These are phyloP conservation scores for Nemania sp. DNA, from an alignment of 2,329 filamentous ascomycete species.

Conservation along the genomic window DNA sequence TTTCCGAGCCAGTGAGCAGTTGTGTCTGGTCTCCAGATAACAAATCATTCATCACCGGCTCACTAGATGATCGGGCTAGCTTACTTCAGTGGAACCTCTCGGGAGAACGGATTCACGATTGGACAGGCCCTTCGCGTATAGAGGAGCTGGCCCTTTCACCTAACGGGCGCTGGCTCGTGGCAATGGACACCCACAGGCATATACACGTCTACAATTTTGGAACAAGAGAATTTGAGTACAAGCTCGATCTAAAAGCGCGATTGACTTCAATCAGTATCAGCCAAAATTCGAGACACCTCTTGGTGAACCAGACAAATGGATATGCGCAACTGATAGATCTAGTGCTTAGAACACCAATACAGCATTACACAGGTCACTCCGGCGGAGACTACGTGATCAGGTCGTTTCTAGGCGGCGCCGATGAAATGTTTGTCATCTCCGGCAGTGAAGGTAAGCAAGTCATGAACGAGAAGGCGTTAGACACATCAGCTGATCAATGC, in stretches of 20 bases:
- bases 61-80: slow-evolving; percentile 67
- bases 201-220: slow-evolving; percentile 81
- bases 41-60: slow-evolving; percentile 76
- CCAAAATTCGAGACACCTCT: slow-evolving; percentile 75
- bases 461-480: background rate
- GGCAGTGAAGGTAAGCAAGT: slow-evolving; percentile 77
- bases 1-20: slow-evolving; percentile 82
- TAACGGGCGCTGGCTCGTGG: slow-evolving; percentile 78
- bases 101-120: slow-evolving; percentile 65
- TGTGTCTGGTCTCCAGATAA: slow-evolving; percentile 88
- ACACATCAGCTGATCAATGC: slow-evolving; percentile 10
- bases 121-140: slow-evolving; percentile 72
- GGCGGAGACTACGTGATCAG: slow-evolving; percentile 81
- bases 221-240: slow-evolving; percentile 75
- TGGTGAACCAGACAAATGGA: slow-evolving; percentile 80
- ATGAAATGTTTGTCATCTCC: slow-evolving; percentile 87
- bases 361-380: slow-evolving; percentile 74
- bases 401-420: slow-evolving; percentile 82
- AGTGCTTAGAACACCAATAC: slow-evolving; percentile 69
- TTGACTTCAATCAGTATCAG: slow-evolving; percentile 82
- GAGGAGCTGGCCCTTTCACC: slow-evolving; percentile 83
- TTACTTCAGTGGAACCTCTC: slow-evolving; percentile 72
- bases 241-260: slow-evolving; percentile 68
- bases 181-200: slow-evolving; percentile 69
- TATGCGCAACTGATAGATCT: slow-evolving; percentile 81